Base-by-base conservation (phyloP, 768 basidiomycete species). In the Antrodiella citrinella region DNA sequence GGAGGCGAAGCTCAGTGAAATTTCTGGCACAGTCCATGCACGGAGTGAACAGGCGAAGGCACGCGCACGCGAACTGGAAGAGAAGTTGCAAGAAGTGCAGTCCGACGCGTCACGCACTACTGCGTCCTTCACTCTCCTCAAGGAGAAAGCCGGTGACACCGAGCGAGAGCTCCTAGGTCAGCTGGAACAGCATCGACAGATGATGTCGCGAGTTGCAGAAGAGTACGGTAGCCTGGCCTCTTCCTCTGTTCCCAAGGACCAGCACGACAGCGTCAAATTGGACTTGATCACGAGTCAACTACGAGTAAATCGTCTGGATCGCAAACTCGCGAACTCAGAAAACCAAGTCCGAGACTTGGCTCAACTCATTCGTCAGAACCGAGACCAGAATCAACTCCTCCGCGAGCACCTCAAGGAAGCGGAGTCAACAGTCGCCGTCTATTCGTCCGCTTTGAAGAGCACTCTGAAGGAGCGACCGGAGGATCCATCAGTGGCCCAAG, bases 301-400 rank as follows among this genome's bases (percentile, higher is more conserved):
- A 9, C 73, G 69, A 5, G 65, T 69, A 21, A 62, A 71, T 22
- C 79, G 84, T 23, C 66, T 86, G 11, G 79, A 84, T 56, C 78
- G 86, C 52, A 86, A 82, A 62, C 68, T 86, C 12, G 78, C 77
- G 38, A 84, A 83, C 57, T 71, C 83, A 3, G 81, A 86, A 49
- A 78, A 67, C 15, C 84, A 88, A 59, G 81, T 84, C 19, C 62
- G 69, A 11, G 84, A 86, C 53, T 67, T 89, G 5, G 78, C 79
- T 1, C 67, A 77, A 52, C 73, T 88, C 39, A 70, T 84, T 56
- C 80, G 82, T 21, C 75, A 79, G 22, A 65, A 69, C 22, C 74
- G 74, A 43, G 77, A 81, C 12, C 71, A 79, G 46, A 84, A 76
- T 54, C 52, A 53, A 10, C 57, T 77, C 4, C 67, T 86, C 22